Base-by-base conservation (phyloP, 108 stramenopile species). In the Nitzschia palea region DNA sequence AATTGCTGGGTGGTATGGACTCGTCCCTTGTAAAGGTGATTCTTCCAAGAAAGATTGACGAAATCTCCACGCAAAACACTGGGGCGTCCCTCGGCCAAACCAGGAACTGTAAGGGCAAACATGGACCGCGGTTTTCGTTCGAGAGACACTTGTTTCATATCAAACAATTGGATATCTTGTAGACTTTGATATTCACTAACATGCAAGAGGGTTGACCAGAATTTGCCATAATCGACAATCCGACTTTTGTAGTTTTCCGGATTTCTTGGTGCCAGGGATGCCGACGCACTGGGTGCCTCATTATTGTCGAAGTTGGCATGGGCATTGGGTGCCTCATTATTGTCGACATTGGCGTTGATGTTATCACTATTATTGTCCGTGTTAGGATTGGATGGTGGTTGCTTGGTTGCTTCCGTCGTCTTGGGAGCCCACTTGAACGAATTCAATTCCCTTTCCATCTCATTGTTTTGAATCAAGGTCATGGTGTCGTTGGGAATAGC, bases 31-130 rank as follows among this genome's bases (percentile, higher is more conserved):
- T 77, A 80, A 28, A 52, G 14, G 10, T 73, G 70, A 29, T 56
- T 29, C n/a, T 68, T 70, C 29, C 66, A 77, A 14, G 15, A 35
- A 14, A 80, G 58, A 23, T 65, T 8, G 10, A 89, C 71, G 10
- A 73, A 71, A 66, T 89, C 85, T 17, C 88, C 84, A 10, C 70
- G 67, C 23, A 89, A 55, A 0, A 89, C 83, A 34, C 80, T 81
- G 8, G 85, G 88, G 12, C 85, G 67, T 31, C 68, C 67, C 59
- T 89, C 83, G 9, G 85, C 88, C 40, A 89, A 26, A 23, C 88
- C 85, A 10, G 80, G 72, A 14, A 84, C 78, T 0, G 33, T 31
- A 31, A 89, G 18, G 28, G 55, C 45, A 68, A 76, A 79, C 28
- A 36, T 55, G 37, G 37, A 40, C 6, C 51, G 3, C 23, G 78